Evolutionary conservation across 163 green algal species (phyloP).

Genomic region (Chlorella variabilis): DNA sequence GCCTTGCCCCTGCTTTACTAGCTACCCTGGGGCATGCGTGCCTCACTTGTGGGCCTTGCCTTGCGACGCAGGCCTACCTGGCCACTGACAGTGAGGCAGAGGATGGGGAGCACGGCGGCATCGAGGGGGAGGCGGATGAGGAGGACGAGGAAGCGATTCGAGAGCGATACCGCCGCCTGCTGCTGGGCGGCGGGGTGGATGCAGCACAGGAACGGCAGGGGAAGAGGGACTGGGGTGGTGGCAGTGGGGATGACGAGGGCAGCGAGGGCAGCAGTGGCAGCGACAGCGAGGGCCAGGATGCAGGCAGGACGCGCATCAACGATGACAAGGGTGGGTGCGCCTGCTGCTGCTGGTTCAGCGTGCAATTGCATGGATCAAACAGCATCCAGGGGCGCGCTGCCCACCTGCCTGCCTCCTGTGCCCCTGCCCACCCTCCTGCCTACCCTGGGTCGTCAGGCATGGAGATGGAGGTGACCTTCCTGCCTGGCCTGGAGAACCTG

Average conservation of each 20-base stretch:
- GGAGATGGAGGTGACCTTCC: conserved; percentile 88
- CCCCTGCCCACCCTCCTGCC: too few species aligned
- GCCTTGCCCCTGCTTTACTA: too few species aligned
- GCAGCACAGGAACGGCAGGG: conserved; percentile 45
- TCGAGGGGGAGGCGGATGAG: conserved; percentile 19
- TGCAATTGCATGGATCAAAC: too few species aligned
- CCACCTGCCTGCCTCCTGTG: too few species aligned
- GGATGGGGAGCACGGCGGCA: conserved; percentile 43
- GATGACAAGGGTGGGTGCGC: conserved; percentile 41
- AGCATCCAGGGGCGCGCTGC: too few species aligned
- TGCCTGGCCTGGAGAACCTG: conserved; percentile 81
- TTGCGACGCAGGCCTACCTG: conserved; percentile 89
- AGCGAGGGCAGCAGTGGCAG: conserved; percentile 25
- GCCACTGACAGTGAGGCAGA: conserved; percentile 63
- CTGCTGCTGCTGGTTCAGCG: conserved; percentile 33
- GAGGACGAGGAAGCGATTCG: conserved; percentile 51
- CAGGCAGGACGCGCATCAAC: conserved; percentile 1
- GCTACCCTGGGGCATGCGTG: too few species aligned
- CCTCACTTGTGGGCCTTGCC: too few species aligned
- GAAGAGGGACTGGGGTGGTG: conserved; percentile 66
- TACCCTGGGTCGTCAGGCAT: too few species aligned
- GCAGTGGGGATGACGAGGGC: conserved; percentile 35
- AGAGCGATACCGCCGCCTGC: conserved; percentile 64
- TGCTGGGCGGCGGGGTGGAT: conserved; percentile 55
- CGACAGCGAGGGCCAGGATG: background rate